phyloP scores from a whole-genome alignment of 179 eudicot genomes.

The Corrigiola litoralis region DNA sequence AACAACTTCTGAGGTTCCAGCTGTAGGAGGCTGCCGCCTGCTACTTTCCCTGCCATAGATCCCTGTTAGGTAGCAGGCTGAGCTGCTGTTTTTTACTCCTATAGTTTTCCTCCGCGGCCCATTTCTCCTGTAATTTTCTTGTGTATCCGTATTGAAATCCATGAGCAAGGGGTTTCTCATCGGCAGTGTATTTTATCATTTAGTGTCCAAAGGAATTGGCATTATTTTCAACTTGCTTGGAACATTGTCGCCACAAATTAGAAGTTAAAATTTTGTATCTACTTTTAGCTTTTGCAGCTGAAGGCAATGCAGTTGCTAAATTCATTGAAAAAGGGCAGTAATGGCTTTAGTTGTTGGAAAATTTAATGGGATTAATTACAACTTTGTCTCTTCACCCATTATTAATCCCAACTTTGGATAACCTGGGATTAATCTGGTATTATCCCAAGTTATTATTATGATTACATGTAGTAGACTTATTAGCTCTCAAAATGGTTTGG shows the following conservation, averaged over 20 bases:
- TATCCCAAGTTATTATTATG: too few species aligned
- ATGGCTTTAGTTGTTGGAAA: too few species aligned
- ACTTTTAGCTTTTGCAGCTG: too few species aligned
- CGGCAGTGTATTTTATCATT: background rate
- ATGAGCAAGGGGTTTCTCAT: background rate
- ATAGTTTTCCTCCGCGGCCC: background rate
- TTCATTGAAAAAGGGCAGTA: background rate
- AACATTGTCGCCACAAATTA: too few species aligned
- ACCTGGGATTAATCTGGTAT: too few species aligned
- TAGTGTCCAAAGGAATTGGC: background rate
- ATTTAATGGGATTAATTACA: too few species aligned
- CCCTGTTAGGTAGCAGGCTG: conserved; percentile 15
- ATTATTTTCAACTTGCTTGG: too few species aligned
- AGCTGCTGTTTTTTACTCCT: conserved; percentile 3
- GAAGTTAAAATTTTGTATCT: too few species aligned
- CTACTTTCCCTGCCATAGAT: conserved; percentile 5
- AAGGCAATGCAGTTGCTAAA: background rate
- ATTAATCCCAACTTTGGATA: too few species aligned
- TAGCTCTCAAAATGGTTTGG: too few species aligned
- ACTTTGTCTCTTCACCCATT: too few species aligned
- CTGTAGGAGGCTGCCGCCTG: conserved; percentile 15
- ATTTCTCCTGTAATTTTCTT: background rate
- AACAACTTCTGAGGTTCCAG: background rate
- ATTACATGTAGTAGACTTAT: too few species aligned
- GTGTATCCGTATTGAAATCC: conserved; percentile 1